phyloP scores from a whole-genome alignment of 2,329 filamentous ascomycete genomes.

The Cadophora sp. region DNA sequence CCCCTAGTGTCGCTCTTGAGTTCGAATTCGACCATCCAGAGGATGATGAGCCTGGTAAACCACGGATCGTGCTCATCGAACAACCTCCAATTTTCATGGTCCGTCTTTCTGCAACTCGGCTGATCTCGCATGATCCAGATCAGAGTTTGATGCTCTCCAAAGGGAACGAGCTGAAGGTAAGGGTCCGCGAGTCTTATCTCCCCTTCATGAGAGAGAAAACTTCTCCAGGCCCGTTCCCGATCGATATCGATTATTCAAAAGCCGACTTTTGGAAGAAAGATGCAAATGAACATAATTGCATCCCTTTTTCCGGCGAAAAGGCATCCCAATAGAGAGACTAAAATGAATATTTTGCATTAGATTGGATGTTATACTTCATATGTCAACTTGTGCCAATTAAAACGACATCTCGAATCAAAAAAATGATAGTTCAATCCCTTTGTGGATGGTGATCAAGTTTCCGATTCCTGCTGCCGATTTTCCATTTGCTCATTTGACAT shows the following conservation, averaged over 20 bases:
- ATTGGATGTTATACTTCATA: neutral
- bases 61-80: neutral
- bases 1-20: neutral
- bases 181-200: too few species aligned
- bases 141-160: neutral
- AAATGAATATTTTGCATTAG: neutral
- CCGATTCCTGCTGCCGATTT: neutral
- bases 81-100: neutral
- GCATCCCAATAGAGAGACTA: neutral
- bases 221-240: too few species aligned
- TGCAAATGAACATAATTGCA: too few species aligned
- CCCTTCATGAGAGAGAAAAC: too few species aligned
- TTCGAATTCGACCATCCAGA: neutral
- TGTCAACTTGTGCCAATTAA: neutral
- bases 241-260: too few species aligned
- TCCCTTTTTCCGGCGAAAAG: too few species aligned
- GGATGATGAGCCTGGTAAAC: neutral
- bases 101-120: neutral
- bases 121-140: neutral
- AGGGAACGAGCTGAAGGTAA: too few species aligned
- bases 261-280: too few species aligned
- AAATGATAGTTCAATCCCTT: slow-evolving; percentile 8
- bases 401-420: neutral
- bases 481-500: neutral
- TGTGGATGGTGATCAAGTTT: slow-evolving; percentile 8